phyloP scores from a whole-genome alignment of 805 yeast genomes.

The Metschnikowia similis region DNA sequence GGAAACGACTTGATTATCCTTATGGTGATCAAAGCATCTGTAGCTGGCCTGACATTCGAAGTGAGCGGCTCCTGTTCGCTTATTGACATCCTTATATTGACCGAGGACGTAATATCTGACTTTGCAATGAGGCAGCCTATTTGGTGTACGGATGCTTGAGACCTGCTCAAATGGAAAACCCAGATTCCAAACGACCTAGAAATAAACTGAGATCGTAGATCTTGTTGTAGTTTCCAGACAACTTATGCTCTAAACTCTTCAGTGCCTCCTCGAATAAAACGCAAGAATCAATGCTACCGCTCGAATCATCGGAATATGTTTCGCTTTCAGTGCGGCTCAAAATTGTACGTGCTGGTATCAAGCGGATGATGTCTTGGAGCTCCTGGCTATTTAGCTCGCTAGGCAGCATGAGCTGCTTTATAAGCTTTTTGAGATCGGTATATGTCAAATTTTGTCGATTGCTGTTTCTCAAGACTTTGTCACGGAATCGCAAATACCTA shows the following conservation, averaged over 20 bases:
- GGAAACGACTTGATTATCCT: conserved; percentile 90
- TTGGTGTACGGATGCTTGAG: conserved; percentile 13
- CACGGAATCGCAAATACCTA: conserved; percentile 6
- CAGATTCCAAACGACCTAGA: conserved; percentile 21
- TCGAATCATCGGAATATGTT: conserved; percentile 7
- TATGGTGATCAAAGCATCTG: conserved; percentile 74
- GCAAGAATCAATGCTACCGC: conserved; percentile 20
- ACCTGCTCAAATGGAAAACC: conserved; percentile 18
- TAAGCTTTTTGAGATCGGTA: conserved; percentile 12
- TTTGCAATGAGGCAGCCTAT: conserved; percentile 12
- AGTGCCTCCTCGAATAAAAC: conserved; percentile 23
- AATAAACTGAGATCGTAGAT: conserved; percentile 24
- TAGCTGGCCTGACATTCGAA: conserved; percentile 67
- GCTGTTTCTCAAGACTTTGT: conserved; percentile 5
- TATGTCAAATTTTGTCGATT: conserved; percentile 15
- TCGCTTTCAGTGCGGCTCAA: conserved; percentile 17
- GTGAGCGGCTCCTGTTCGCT: conserved; percentile 53
- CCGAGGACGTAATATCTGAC: not conserved
- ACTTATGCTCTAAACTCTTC: conserved; percentile 20
- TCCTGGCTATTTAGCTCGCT: conserved; percentile 4
- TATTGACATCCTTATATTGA: not conserved
- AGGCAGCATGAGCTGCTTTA: conserved; percentile 2
- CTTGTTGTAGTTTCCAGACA: conserved; percentile 21
- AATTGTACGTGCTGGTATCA: conserved; percentile 12
- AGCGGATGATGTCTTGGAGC: conserved; percentile 10